phyloP scores from a whole-genome alignment of 208 protist genomes.

The Trichomonas tenax region DNA sequence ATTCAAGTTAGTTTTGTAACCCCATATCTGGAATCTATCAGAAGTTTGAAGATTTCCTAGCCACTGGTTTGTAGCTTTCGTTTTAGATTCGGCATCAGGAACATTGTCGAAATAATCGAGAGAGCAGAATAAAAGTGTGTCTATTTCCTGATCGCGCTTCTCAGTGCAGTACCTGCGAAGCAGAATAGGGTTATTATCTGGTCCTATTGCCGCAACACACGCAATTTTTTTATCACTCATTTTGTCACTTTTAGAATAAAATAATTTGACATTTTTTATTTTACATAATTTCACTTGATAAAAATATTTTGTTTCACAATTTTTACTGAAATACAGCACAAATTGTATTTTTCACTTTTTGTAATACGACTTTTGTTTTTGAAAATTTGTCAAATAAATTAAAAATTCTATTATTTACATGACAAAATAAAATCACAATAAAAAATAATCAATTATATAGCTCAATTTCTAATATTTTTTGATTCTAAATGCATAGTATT shows the following conservation, averaged over 20 bases:
- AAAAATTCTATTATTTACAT: too few relatives aligned
- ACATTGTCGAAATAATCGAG: background rate
- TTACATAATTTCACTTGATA: too few relatives aligned
- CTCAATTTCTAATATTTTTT: too few relatives aligned
- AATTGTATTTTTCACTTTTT: too few relatives aligned
- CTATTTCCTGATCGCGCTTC: background rate
- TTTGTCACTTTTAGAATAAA: background rate
- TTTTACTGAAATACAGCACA: too few relatives aligned
- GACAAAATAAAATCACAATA: too few relatives aligned
- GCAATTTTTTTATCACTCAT: slow-evolving; percentile 6
- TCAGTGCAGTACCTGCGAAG: background rate
- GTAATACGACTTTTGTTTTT: too few relatives aligned
- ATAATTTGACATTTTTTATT: too few relatives aligned
- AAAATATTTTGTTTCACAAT: too few relatives aligned
- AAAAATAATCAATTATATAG: too few relatives aligned
- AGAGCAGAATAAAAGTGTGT: slow-evolving; percentile 8
- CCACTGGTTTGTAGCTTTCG: background rate
- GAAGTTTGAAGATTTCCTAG: slow-evolving; percentile 16
- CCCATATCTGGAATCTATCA: slow-evolving; percentile 6
- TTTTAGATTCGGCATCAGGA: background rate
- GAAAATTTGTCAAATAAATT: too few relatives aligned
- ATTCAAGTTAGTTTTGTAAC: background rate
- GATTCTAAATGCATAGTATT: too few relatives aligned
- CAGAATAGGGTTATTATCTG: background rate
- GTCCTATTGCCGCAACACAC: background rate